These are phyloP conservation scores for Rhodotorula diobovata DNA, from an alignment of 768 basidiomycete species.

Conservation along the genomic window DNA sequence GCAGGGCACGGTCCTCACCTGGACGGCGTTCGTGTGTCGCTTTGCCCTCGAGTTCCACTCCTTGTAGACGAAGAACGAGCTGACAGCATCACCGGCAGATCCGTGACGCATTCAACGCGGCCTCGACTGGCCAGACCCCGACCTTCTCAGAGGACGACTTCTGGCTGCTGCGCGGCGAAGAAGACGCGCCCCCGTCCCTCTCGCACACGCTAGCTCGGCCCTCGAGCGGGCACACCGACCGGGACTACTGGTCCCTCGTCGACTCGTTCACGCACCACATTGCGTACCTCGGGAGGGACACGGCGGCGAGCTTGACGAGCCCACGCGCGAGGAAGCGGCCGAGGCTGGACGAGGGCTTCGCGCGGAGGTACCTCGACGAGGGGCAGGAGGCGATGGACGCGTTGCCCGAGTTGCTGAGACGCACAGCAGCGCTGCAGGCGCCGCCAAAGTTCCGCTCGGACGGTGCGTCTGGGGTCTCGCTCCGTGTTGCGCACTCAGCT, in stretches of 20 bases:
- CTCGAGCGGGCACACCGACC: background rate
- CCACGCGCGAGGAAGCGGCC: background rate
- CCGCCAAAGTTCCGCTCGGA: background rate
- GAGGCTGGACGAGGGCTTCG: background rate
- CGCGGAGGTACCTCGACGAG: background rate
- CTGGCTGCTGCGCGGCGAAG: slow-evolving; percentile 12
- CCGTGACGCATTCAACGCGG: slow-evolving; percentile 3
- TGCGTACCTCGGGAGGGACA: background rate
- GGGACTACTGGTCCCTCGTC: background rate
- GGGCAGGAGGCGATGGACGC: background rate
- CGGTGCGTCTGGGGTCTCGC: background rate
- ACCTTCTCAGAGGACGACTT: slow-evolving; percentile 9
- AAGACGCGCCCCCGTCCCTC: background rate
- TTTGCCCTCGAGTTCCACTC: too few relatives aligned
- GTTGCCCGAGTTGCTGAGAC: background rate
- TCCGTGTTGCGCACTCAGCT: too few relatives aligned
- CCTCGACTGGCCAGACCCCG: background rate
- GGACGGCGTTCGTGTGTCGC: background rate
- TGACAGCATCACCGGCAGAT: background rate
- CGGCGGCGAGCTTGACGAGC: background rate
- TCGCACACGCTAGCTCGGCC: background rate
- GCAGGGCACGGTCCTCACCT: background rate
- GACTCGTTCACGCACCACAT: background rate
- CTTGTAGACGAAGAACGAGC: too few relatives aligned
- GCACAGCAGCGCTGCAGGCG: background rate